Evolutionary conservation across 2,329 filamentous ascomycete genomes (phyloP).

Genomic region (Diaporthe batatas): DNA sequence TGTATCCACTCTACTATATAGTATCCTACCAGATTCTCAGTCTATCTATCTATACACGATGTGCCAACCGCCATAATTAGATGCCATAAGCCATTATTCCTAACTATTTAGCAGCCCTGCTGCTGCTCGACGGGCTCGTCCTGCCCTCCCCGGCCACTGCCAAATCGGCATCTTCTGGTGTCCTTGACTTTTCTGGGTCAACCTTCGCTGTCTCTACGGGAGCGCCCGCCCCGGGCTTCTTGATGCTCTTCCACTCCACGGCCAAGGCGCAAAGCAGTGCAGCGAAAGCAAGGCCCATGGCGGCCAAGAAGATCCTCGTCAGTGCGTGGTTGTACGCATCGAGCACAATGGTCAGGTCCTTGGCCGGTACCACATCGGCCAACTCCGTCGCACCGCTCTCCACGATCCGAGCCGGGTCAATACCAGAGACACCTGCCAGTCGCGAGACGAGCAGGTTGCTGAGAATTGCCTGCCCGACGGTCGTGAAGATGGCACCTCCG

Average conservation of each 20-base stretch:
- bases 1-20: not conserved
- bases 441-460: slow-evolving; percentile 59
- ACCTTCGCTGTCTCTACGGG: slow-evolving; percentile 4
- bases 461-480: slow-evolving; percentile 68
- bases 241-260: slow-evolving; percentile 78
- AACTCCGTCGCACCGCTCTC: slow-evolving; percentile 72
- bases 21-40: not conserved
- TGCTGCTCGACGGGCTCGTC: not conserved
- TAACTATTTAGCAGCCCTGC: not conserved
- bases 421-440: slow-evolving; percentile 56
- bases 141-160: not conserved
- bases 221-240: slow-evolving; percentile 56
- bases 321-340: slow-evolving; percentile 75
- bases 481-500: slow-evolving; percentile 70
- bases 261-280: slow-evolving; percentile 69
- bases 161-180: slow-evolving; percentile 14
- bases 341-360: slow-evolving; percentile 67
- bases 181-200: not conserved
- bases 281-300: slow-evolving; percentile 66
- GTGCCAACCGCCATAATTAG: slow-evolving; percentile 1
- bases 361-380: slow-evolving; percentile 61
- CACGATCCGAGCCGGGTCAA: slow-evolving; percentile 59
- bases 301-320: slow-evolving; percentile 73
- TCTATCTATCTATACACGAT: not conserved
- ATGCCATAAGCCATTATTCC: not conserved